phyloP scores from a whole-genome alignment of 2,329 filamentous ascomycete genomes.

The Xylaria sp. region DNA sequence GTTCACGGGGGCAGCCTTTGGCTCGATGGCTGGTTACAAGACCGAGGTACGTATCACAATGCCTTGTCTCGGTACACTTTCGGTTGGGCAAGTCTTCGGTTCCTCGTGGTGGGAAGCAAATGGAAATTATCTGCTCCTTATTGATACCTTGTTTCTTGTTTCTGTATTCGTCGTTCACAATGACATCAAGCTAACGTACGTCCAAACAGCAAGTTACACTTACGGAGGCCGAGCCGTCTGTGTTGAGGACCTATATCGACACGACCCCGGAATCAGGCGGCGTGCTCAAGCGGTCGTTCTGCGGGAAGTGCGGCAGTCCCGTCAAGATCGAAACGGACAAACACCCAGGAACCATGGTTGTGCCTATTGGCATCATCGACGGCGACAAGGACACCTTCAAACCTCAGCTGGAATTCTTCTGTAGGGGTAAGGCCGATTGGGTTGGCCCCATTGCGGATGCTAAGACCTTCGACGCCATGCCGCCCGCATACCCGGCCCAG shows the following conservation, averaged over 20 bases:
- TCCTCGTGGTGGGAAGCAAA: background rate
- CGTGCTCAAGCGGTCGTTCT: slow-evolving; percentile 40
- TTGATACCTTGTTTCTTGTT: no score
- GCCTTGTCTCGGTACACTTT: background rate
- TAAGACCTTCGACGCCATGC: slow-evolving; percentile 22
- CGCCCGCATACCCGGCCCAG: slow-evolving; percentile 1
- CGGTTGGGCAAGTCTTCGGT: background rate
- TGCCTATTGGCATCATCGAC: slow-evolving; percentile 45
- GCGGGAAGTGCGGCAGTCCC: slow-evolving; percentile 41
- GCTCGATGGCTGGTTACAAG: slow-evolving; percentile 38
- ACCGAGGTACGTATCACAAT: slow-evolving; percentile 35
- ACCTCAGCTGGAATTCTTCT: slow-evolving; percentile 38
- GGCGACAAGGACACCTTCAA: slow-evolving; percentile 36
- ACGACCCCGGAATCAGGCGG: slow-evolving; percentile 38
- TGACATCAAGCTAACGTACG: slow-evolving; percentile 3
- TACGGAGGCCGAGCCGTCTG: slow-evolving; percentile 33
- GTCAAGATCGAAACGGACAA: slow-evolving; percentile 12
- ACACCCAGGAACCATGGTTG: background rate
- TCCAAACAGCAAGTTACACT: slow-evolving; percentile 39
- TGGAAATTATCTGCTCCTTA: background rate
- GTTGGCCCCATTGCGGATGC: slow-evolving; percentile 28
- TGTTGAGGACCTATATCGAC: slow-evolving; percentile 38
- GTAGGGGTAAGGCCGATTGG: slow-evolving; percentile 33
- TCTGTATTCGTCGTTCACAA: background rate
- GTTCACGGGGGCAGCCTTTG: slow-evolving; percentile 34